Evolutionary conservation across 352 stramenopile species (phyloP).

Genomic region (Pythium aquatile): DNA sequence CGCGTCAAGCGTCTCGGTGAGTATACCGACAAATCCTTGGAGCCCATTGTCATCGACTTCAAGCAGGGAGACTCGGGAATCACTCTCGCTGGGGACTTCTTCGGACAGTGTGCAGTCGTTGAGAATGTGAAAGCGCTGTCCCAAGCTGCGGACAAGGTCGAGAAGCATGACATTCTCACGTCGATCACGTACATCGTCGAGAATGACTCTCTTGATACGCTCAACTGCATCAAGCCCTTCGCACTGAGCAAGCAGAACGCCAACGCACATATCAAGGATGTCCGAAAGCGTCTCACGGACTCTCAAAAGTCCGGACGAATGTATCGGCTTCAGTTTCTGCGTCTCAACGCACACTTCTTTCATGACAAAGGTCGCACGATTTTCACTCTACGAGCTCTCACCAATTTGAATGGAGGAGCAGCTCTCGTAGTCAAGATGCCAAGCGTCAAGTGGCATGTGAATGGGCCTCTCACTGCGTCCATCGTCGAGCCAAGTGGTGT

Average conservation of each 20-base stretch:
- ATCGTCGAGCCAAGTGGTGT: slow-evolving; percentile 30
- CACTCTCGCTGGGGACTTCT: slow-evolving; percentile 50
- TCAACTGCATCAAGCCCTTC: slow-evolving; percentile 56
- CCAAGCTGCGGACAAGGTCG: slow-evolving; percentile 19
- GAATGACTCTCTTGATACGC: slow-evolving; percentile 34
- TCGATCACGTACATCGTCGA: slow-evolving; percentile 36
- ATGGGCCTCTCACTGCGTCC: slow-evolving; percentile 25
- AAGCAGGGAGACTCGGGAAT: slow-evolving; percentile 37
- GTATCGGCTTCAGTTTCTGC: slow-evolving; percentile 58
- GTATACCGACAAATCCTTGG: slow-evolving; percentile 38
- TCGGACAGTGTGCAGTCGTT: slow-evolving; percentile 53
- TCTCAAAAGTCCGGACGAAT: slow-evolving; percentile 35
- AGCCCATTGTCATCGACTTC: slow-evolving; percentile 35
- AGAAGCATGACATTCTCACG: slow-evolving; percentile 41
- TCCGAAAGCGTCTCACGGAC: slow-evolving; percentile 27
- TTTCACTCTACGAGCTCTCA: slow-evolving; percentile 38
- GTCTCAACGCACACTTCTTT: slow-evolving; percentile 55
- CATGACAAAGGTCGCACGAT: slow-evolving; percentile 42
- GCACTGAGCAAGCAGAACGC: slow-evolving; percentile 30
- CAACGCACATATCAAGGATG: slow-evolving; percentile 32
- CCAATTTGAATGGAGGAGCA: slow-evolving; percentile 26
- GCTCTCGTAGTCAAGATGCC: slow-evolving; percentile 48
- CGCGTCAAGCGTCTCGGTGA: slow-evolving; percentile 21
- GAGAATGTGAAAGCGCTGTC: slow-evolving; percentile 34
- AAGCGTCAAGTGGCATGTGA: slow-evolving; percentile 39